Evolutionary conservation across 306 rosid species (phyloP), one percentile per base, ranked within the genome.

Genomic region (Senna tora): DNA sequence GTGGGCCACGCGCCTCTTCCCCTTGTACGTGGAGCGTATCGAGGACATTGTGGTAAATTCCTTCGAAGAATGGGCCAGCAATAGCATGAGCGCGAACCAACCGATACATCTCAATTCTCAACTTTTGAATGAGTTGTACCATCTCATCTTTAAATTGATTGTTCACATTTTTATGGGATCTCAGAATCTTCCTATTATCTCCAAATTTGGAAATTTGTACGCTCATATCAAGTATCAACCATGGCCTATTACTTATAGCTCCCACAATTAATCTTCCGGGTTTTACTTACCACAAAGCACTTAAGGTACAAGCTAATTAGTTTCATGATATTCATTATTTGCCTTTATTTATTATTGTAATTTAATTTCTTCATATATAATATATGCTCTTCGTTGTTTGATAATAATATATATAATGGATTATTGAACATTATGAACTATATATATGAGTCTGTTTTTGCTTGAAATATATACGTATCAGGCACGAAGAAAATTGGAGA

Each of bases 141-240:
- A 47, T 11, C 5, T 66, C 13, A 61, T 81, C 3, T 77, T 81
- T 13, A 74, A 67, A 68, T 67, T 73, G 57, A 81, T 84, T 17
- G 12, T 72, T 4, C 54, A 74, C 17, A 45, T 84, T 21, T 80
- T 84, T 67, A 43, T 81, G 46, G 80, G 85, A 0, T 45, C 76
- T 6, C 2, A 20, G 3, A 70, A 65, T 39, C 33, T 60, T 1
- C 4, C 65, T 1, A 19, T 65, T 16, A 0, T 56, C 7, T 36
- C 33, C 2, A 49, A 51, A 0, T 41, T 79, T 6, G 65, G 20
- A n/a, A 14, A 45, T 19, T 50, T 66, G 10, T 72, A 65, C 11
- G 9, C 0, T n/a, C n/a, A n/a, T n/a, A n/a, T 19, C 42, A 66
- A 15, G 3, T n/a, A n/a, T 71, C 12, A 4, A 0, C 2, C 21